A percentile compares a stretch with the other conserved stretches of the same genome.
phyloP scores from a whole-genome alignment of 2,329 filamentous ascomycete genomes.

The Diaporthe sp. region DNA sequence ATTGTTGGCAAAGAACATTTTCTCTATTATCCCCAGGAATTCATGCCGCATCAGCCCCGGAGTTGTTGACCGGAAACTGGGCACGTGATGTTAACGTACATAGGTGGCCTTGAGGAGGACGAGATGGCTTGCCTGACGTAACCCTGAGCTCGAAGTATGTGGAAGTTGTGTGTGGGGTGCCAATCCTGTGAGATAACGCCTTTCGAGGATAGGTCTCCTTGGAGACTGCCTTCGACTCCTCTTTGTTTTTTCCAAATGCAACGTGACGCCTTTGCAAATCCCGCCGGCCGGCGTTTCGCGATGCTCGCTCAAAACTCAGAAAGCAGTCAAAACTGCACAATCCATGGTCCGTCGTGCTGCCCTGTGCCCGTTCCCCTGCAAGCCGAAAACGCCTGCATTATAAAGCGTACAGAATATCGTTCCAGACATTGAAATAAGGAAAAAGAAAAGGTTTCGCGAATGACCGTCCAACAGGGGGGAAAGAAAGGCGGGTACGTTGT shows the following conservation, averaged over 20 bases:
- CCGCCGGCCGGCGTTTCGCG: conserved; percentile 35
- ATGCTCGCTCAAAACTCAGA: conserved; percentile 39
- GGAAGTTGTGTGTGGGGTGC: conserved; percentile 37
- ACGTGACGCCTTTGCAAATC: conserved; percentile 38
- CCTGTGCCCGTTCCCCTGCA: conserved; percentile 34
- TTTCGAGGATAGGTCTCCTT: conserved; percentile 30
- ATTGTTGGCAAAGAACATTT: conserved; percentile 32
- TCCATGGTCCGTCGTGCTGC: conserved; percentile 35
- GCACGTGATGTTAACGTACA: conserved; percentile 71
- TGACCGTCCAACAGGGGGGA: background rate
- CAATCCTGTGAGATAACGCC: conserved; percentile 35
- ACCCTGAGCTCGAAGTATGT: conserved; percentile 51
- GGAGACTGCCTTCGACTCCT: conserved; percentile 38
- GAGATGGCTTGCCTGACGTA: conserved; percentile 75
- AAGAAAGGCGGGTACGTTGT: background rate
- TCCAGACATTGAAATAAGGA: conserved; percentile 24
- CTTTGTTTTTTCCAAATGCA: conserved; percentile 43
- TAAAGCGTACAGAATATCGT: conserved; percentile 32
- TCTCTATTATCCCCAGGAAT: conserved; percentile 39
- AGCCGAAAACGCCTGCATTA: conserved; percentile 36
- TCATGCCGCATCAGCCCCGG: conserved; percentile 62
- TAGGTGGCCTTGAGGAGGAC: conserved; percentile 69
- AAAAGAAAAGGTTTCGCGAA: conserved; percentile 21
- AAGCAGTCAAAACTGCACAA: conserved; percentile 33
- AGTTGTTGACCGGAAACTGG: conserved; percentile 52